These are phyloP conservation scores for Eucalyptus marginata DNA, from an alignment of 345 rosid species.

Conservation along the genomic window DNA sequence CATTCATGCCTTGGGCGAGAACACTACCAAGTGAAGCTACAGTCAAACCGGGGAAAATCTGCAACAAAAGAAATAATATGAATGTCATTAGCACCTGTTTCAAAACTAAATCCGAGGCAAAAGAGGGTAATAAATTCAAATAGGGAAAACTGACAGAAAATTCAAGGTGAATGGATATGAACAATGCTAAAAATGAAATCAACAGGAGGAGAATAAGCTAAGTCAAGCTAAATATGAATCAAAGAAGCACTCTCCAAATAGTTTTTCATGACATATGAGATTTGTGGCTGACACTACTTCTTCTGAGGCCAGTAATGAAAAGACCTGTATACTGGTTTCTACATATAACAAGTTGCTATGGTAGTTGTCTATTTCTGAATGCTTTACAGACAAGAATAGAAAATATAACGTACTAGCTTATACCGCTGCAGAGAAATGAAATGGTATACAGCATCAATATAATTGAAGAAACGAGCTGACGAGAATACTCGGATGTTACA, in stretches of 20 bases:
- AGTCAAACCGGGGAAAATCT: constrained; percentile 42
- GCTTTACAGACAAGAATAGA: background rate
- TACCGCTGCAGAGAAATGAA: background rate
- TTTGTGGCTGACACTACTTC: background rate
- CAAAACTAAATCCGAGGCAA: background rate
- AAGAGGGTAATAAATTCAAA: background rate
- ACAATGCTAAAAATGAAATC: background rate
- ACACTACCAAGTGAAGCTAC: constrained; percentile 42
- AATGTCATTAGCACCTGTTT: background rate
- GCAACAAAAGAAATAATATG: background rate
- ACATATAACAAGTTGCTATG: background rate
- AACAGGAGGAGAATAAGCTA: background rate
- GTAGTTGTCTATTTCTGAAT: background rate
- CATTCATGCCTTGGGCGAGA: constrained; percentile 84
- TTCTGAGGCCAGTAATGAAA: background rate
- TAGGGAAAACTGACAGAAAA: background rate
- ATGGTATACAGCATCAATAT: background rate
- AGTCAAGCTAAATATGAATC: background rate
- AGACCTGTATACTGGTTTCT: background rate
- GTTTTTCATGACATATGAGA: background rate
- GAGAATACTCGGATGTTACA: background rate
- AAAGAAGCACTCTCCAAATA: background rate
- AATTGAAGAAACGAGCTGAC: background rate
- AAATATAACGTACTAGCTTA: background rate
- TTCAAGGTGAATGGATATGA: background rate